Evolutionary conservation across 2,329 filamentous ascomycete genomes (phyloP).

Genomic region (Ophioceras dolichostomum): DNA sequence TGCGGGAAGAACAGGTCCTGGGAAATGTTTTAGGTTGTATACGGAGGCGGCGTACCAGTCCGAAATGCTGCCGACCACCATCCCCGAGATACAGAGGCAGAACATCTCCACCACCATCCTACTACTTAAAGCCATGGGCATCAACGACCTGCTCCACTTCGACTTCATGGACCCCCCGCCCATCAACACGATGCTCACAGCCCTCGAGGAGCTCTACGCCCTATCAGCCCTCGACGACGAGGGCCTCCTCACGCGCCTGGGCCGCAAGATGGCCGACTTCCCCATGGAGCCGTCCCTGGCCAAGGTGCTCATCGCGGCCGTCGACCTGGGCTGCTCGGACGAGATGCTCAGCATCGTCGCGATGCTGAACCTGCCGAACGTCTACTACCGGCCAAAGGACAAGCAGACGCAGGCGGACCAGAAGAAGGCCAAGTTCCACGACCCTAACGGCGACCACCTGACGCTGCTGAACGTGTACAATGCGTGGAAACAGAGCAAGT

Average conservation of each 20-base stretch:
- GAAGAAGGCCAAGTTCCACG: conserved; percentile 96
- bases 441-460: conserved; percentile 85
- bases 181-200: conserved; percentile 94
- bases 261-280: conserved; percentile 96
- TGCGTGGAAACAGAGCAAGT: conserved; percentile 80
- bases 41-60: conserved; percentile 92
- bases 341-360: conserved; percentile 91
- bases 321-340: conserved; percentile 84
- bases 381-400: conserved; percentile 95
- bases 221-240: conserved; percentile 89
- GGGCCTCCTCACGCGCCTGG: conserved; percentile 80
- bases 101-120: conserved; percentile 89
- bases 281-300: conserved; percentile 92
- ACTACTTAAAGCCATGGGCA: conserved; percentile 98
- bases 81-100: conserved; percentile 92
- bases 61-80: conserved; percentile 92
- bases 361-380: conserved; percentile 76
- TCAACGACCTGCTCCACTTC: conserved; percentile 93
- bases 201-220: conserved; percentile 88
- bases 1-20: conserved; percentile 86
- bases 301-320: conserved; percentile 67
- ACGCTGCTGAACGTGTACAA: conserved; percentile 96
- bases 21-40: conserved; percentile 91
- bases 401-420: conserved; percentile 94
- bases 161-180: conserved; percentile 99